phyloP scores from a whole-genome alignment of 148 eudicot genomes.

The Chenopodium formosanum region DNA sequence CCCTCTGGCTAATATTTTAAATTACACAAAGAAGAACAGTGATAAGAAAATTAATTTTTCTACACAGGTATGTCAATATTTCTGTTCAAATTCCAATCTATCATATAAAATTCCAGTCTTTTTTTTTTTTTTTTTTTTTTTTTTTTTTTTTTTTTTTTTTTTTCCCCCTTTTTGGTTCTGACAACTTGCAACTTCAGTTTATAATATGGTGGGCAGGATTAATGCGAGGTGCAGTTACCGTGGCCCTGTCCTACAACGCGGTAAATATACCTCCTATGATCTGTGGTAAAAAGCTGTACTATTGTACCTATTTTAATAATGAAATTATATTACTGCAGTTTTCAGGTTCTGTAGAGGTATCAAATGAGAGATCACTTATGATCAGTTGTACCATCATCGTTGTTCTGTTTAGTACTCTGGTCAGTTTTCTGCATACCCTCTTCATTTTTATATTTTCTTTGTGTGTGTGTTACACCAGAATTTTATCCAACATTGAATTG shows the following conservation, averaged over 20 bases:
- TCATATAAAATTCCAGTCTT: background rate
- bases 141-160: too few species aligned
- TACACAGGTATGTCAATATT: slow-evolving; percentile 52
- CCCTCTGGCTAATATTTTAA: slow-evolving; percentile 60
- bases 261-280: slow-evolving; percentile 31
- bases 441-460: background rate
- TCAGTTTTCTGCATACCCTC: slow-evolving; percentile 31
- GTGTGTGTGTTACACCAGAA: background rate
- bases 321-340: slow-evolving; percentile 45
- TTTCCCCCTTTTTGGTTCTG: background rate
- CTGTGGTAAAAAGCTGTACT: background rate
- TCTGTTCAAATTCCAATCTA: background rate
- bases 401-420: slow-evolving; percentile 88
- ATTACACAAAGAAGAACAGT: slow-evolving; percentile 40
- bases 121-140: background rate
- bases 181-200: slow-evolving; percentile 46
- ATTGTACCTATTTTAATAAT: background rate
- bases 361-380: slow-evolving; percentile 51
- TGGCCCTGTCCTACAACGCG: slow-evolving; percentile 92
- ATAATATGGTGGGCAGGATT: slow-evolving; percentile 99
- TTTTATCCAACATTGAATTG: background rate
- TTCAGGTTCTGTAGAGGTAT: slow-evolving; percentile 37
- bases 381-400: slow-evolving; percentile 72
- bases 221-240: slow-evolving; percentile 94
- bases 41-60: slow-evolving; percentile 47